phyloP scores from a whole-genome alignment of 208 protist species.

The Trypanosoma grayi region DNA sequence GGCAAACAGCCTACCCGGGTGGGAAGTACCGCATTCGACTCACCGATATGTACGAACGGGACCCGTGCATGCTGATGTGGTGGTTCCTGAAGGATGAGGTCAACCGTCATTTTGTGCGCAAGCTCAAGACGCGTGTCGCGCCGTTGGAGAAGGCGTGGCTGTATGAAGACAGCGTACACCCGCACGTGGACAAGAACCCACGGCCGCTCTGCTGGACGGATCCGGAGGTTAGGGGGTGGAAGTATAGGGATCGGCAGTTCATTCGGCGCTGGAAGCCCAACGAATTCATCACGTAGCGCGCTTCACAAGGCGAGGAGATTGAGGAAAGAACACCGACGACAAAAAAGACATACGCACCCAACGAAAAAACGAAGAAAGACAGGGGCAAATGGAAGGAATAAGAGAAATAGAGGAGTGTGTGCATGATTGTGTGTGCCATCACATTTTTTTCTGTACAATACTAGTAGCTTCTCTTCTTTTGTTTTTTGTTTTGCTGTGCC shows the following conservation, averaged over 20 bases:
- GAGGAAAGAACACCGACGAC: too few species aligned
- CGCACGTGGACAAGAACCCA: conserved; percentile 83
- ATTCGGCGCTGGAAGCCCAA: conserved; percentile 83
- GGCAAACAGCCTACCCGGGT: conserved; percentile 89
- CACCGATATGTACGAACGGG: conserved; percentile 91
- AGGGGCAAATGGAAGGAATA: too few species aligned
- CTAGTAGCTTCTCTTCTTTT: conserved; percentile 3
- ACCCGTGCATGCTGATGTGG: conserved; percentile 93
- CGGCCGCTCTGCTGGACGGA: conserved; percentile 84
- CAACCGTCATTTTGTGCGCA: conserved; percentile 88
- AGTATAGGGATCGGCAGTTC: conserved; percentile 81
- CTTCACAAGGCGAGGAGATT: too few species aligned
- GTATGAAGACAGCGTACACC: conserved; percentile 87
- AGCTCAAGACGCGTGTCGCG: conserved; percentile 85
- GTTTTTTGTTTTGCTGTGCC: conserved; percentile 6
- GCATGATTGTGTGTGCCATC: background rate
- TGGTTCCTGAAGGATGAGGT: conserved; percentile 91
- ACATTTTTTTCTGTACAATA: conserved; percentile 3
- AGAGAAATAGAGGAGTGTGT: too few species aligned
- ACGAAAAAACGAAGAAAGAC: too few species aligned
- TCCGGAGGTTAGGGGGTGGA: conserved; percentile 43
- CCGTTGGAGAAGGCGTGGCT: conserved; percentile 92
- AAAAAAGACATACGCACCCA: background rate
- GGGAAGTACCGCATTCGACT: conserved; percentile 89
- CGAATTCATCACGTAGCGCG: conserved; percentile 79